These are phyloP conservation scores for Sonneratia caseolaris DNA, from an alignment of 345 rosid species.

Conservation along the genomic window DNA sequence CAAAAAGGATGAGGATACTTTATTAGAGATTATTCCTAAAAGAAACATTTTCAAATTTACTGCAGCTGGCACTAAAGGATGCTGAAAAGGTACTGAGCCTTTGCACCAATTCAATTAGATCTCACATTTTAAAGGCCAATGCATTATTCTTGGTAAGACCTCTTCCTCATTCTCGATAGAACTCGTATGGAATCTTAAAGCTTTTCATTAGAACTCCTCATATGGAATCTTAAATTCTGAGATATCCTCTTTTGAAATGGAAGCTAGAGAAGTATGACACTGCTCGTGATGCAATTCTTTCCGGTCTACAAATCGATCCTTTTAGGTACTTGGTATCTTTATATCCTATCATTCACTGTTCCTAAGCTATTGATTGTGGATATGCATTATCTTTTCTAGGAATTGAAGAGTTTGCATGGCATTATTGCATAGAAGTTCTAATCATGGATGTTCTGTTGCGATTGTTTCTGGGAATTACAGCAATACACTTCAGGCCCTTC, in stretches of 20 bases:
- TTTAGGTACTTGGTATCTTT: constrained; percentile 40
- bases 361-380: neutral
- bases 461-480: constrained; percentile 50
- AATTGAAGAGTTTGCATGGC: neutral
- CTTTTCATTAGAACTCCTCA: neutral
- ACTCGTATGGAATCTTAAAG: neutral
- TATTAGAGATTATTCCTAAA: constrained; percentile 4
- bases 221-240: neutral
- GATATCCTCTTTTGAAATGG: constrained; percentile 9
- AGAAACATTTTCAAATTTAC: constrained; percentile 7
- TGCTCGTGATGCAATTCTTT: constrained; percentile 63
- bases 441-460: constrained; percentile 2
- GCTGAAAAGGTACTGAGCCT: constrained; percentile 69
- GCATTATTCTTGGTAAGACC: constrained; percentile 68
- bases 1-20: neutral
- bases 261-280: constrained; percentile 86
- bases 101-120: constrained; percentile 38
- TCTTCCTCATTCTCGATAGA: neutral
- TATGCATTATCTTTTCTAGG: neutral
- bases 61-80: constrained; percentile 92
- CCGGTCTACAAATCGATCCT: constrained; percentile 92
- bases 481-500: constrained; percentile 61
- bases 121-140: constrained; percentile 52
- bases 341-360: neutral
- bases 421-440: neutral